Conservation (phyloP, 441 rosid genomes). For the Isatis lusitanica region DNA sequence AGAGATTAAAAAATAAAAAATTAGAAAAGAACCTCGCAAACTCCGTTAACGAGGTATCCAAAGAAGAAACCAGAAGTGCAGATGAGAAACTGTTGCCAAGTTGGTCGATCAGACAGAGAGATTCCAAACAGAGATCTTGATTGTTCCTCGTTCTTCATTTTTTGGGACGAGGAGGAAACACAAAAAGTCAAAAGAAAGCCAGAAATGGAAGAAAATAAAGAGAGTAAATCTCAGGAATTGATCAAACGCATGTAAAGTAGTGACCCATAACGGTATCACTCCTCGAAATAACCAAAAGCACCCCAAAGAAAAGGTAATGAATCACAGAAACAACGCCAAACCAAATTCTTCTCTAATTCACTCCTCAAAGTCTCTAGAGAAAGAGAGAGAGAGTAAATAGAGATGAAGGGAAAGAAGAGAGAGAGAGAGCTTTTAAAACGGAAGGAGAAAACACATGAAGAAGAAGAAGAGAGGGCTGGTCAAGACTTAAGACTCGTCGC, state of each 20-base stretch:
- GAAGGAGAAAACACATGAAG: conserved; percentile 32
- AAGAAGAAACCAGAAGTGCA: conserved; percentile 96
- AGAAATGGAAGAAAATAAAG: conserved; percentile 2
- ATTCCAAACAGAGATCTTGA: conserved; percentile 70
- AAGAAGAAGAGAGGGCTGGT: conserved; percentile 26
- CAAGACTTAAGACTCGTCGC: conserved; percentile 33
- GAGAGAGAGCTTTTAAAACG: conserved; percentile 16
- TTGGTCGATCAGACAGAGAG: conserved; percentile 65
- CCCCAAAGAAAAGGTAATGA: background rate
- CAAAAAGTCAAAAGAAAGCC: background rate
- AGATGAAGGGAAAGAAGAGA: background rate
- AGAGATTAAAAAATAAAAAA: background rate
- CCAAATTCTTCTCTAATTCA: conserved; percentile 17
- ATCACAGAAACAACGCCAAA: background rate
- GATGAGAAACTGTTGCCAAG: conserved; percentile 84
- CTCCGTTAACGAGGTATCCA: conserved; percentile 91
- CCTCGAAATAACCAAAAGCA: background rate
- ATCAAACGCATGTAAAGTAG: conserved; percentile 25
- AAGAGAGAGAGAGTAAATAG: conserved; percentile 1
- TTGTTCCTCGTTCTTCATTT: conserved; percentile 67
- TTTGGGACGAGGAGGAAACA: background rate
- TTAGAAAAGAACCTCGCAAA: conserved; percentile 68
- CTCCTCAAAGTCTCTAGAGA: conserved; percentile 16
- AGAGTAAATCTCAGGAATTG: background rate
- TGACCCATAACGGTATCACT: conserved; percentile 13